Conservation (phyloP, 441 rosid species). For the Adansonia madagascariensis region DNA sequence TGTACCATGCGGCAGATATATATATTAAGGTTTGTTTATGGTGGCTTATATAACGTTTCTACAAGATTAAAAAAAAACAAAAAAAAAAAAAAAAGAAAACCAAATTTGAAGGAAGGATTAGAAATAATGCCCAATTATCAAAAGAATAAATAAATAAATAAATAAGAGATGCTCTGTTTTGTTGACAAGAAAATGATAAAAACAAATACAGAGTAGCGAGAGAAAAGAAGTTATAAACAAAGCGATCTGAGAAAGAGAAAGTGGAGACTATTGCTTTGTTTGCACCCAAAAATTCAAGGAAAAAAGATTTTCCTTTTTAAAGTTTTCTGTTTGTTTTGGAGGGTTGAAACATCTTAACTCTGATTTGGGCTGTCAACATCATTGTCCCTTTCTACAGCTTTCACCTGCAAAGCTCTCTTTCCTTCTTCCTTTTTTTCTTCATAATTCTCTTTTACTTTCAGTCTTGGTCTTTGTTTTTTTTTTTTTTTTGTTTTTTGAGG, state of each 20-base stretch:
- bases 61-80: not conserved
- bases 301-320: not conserved
- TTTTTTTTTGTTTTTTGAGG: not conserved
- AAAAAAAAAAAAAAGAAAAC: not conserved
- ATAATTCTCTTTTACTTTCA: conserved; percentile 12
- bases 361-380: conserved; percentile 44
- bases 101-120: not conserved
- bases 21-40: not conserved
- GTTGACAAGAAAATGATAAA: conserved; percentile 37
- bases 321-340: conserved; percentile 36
- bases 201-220: conserved; percentile 38
- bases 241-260: not conserved
- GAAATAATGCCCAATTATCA: not conserved
- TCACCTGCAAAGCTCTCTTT: conserved; percentile 17
- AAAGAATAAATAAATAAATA: conserved; percentile 16
- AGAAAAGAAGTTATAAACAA: not conserved
- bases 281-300: conserved; percentile 1
- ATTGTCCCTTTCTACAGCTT: conserved; percentile 36
- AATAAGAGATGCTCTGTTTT: conserved; percentile 24
- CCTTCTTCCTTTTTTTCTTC: conserved; percentile 2
- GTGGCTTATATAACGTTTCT: not conserved
- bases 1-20: not conserved
- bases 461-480: not conserved
- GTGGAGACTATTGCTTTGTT: not conserved
- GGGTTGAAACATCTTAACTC: conserved; percentile 28